These are phyloP conservation scores for Chrysopogon serrulatus DNA, from an alignment of 176 grass and related monocot species.

Conservation along the genomic window DNA sequence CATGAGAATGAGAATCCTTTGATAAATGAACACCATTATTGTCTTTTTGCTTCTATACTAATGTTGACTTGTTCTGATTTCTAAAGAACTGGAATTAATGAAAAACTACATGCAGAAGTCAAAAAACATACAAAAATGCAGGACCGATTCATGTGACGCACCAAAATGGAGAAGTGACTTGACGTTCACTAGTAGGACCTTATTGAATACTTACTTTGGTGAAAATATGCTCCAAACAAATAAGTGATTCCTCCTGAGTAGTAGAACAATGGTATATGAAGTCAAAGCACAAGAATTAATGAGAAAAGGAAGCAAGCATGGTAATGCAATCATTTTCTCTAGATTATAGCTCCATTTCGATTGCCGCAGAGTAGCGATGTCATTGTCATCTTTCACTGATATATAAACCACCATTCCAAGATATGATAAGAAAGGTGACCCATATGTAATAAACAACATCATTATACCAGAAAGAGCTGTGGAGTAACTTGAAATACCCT, in stretches of 20 bases:
- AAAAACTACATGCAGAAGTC: too few relatives aligned
- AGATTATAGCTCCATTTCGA: slow-evolving; percentile 33
- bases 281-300: slow-evolving; percentile 69
- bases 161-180: not conserved
- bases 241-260: slow-evolving; percentile 93
- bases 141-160: too few relatives aligned
- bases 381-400: slow-evolving; percentile 27
- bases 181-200: not conserved
- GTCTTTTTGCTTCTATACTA: too few relatives aligned
- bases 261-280: slow-evolving; percentile 71
- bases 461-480: slow-evolving; percentile 73
- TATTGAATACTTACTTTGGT: slow-evolving; percentile 72
- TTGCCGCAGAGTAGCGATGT: slow-evolving; percentile 21
- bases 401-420: slow-evolving; percentile 64
- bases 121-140: too few relatives aligned
- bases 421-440: slow-evolving; percentile 56
- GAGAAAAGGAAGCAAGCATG: slow-evolving; percentile 67
- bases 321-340: slow-evolving; percentile 45
- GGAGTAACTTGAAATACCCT: slow-evolving; percentile 93
- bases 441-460: slow-evolving; percentile 87
- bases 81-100: too few relatives aligned
- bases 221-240: slow-evolving; percentile 99
- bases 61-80: too few relatives aligned
- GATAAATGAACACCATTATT: too few relatives aligned
- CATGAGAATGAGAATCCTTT: too few relatives aligned